Percentiles rank a stretch among this genome's conserved stretches.
These are phyloP conservation scores for Aphanomyces invadans DNA, from an alignment of 352 stramenopile species.

Conservation along the genomic window DNA sequence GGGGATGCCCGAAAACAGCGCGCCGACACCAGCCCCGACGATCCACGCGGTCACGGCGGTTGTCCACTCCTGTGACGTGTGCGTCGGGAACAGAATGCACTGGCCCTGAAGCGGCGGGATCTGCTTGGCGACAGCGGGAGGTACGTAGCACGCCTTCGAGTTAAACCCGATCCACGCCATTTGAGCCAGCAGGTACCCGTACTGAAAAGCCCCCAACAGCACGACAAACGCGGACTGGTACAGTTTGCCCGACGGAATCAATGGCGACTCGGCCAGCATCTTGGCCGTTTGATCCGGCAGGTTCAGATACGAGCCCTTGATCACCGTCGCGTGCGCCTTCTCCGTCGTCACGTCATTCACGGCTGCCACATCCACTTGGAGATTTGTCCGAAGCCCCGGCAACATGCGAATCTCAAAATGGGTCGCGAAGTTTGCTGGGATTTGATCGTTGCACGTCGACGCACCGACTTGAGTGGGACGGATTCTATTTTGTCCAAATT, in stretches of 20 bases:
- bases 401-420: not conserved
- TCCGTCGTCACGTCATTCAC: slow-evolving; percentile 7
- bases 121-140: slow-evolving; percentile 30
- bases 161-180: slow-evolving; percentile 44
- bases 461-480: too few species aligned
- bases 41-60: slow-evolving; percentile 48
- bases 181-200: slow-evolving; percentile 48
- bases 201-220: slow-evolving; percentile 40
- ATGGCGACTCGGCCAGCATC: not conserved
- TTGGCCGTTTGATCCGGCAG: slow-evolving; percentile 5
- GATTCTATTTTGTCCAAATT: not conserved
- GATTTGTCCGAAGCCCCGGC: not conserved
- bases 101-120: slow-evolving; percentile 34
- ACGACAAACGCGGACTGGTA: slow-evolving; percentile 38
- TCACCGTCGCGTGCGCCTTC: slow-evolving; percentile 5
- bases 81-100: slow-evolving; percentile 55
- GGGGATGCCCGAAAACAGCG: slow-evolving; percentile 32
- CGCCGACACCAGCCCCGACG: slow-evolving; percentile 44
- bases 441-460: too few species aligned
- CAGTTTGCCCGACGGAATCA: slow-evolving; percentile 20
- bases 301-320: not conserved
- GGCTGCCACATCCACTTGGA: not conserved
- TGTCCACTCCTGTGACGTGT: slow-evolving; percentile 46
- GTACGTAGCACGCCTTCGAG: slow-evolving; percentile 10
- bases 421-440: not conserved